These are phyloP conservation scores for Corynespora cassiicola DNA, from an alignment of 2,329 filamentous ascomycete species.

Conservation along the genomic window DNA sequence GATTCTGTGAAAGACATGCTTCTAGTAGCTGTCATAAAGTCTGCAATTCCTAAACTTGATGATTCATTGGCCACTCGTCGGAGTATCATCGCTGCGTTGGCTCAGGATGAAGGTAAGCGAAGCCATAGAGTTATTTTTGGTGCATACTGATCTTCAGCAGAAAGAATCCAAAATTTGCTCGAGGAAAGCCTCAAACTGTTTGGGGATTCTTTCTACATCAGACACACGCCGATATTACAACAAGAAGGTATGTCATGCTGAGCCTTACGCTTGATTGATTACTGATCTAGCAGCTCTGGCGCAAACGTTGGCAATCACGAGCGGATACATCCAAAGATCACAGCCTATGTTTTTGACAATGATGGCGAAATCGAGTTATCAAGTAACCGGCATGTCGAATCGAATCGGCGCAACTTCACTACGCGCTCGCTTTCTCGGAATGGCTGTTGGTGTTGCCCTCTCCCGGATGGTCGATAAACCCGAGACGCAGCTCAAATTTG, in stretches of 20 bases:
- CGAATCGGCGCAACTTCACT: conserved; percentile 78
- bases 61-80: conserved; percentile 37
- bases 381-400: conserved; percentile 83
- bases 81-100: conserved; percentile 50
- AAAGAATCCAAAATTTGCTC: conserved; percentile 63
- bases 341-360: conserved; percentile 71
- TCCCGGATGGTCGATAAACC: conserved; percentile 69
- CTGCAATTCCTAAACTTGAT: conserved; percentile 38
- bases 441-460: conserved; percentile 80
- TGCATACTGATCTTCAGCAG: conserved; percentile 19
- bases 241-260: conserved; percentile 74
- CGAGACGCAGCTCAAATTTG: conserved; percentile 79
- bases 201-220: conserved; percentile 85
- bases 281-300: conserved; percentile 68
- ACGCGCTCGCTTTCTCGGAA: conserved; percentile 81
- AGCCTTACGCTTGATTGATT: conserved; percentile 8
- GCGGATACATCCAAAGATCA: conserved; percentile 75
- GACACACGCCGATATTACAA: conserved; percentile 80
- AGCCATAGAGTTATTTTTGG: neutral
- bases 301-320: conserved; percentile 77
- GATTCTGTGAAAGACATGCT: conserved; percentile 39
- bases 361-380: conserved; percentile 73
- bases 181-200: conserved; percentile 77
- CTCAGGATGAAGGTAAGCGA: conserved; percentile 47
- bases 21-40: conserved; percentile 46